phyloP scores from a whole-genome alignment of 257 asterid genomes.

The Solanum bulbocastanum region DNA sequence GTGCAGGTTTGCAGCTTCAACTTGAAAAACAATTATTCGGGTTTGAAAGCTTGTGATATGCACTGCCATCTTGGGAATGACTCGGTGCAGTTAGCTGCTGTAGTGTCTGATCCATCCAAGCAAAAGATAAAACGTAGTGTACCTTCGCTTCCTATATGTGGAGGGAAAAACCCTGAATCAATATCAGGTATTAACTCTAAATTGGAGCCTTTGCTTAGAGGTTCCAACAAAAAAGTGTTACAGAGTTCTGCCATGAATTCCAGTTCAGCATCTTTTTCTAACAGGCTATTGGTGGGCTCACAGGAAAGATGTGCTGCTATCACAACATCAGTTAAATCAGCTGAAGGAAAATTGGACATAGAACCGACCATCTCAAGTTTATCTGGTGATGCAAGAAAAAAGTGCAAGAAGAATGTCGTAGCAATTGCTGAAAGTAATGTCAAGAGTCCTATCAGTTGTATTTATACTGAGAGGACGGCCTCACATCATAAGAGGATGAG shows the following conservation, averaged over 20 bases:
- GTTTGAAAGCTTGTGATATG: constrained; percentile 24
- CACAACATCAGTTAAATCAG: constrained; percentile 48
- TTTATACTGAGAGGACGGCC: constrained; percentile 19
- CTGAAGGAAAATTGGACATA: constrained; percentile 42
- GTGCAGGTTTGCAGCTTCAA: constrained; percentile 41
- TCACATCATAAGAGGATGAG: constrained; percentile 25
- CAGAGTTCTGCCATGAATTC: constrained; percentile 86
- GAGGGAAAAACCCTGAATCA: constrained; percentile 8
- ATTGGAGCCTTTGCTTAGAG: constrained; percentile 71
- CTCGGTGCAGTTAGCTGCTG: constrained; percentile 1
- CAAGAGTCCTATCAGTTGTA: constrained; percentile 31
- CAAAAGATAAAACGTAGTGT: constrained; percentile 3
- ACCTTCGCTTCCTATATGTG: constrained; percentile 14
- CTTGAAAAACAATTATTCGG: constrained; percentile 26
- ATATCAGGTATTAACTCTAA: constrained; percentile 82
- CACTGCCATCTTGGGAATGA: constrained; percentile 14
- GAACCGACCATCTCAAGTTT: constrained; percentile 25
- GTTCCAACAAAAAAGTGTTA: constrained; percentile 61
- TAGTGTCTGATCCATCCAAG: constrained; percentile 13
- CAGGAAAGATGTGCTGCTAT: constrained; percentile 66
- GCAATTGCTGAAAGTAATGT: constrained; percentile 28
- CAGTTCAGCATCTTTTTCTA: constrained; percentile 88
- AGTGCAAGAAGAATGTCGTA: constrained; percentile 23
- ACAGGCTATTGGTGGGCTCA: constrained; percentile 89
- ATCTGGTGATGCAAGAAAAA: constrained; percentile 24